Base-by-base conservation (phyloP, 2,329 filamentous ascomycete genomes). In the Trichoderma cornu-damae region DNA sequence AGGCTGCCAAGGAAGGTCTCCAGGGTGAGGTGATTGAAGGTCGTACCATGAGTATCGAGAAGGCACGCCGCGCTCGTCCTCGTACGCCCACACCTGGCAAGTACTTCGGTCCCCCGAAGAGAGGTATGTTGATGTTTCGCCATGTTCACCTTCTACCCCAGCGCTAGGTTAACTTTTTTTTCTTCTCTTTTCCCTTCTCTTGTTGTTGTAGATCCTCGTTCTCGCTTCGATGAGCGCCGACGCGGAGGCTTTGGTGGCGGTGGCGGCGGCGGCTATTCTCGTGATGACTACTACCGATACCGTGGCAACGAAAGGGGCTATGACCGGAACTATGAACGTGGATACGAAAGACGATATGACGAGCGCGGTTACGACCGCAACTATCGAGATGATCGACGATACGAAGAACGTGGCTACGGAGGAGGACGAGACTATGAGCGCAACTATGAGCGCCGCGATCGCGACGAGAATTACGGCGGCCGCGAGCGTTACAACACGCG, bases 41-140 rank as follows among this genome's bases (percentile, higher is more conserved):
- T 61, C 89, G 94, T 67, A 96, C 92, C 61, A 78, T 99, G 68
- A 96, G 92, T 82, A 97, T 99, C 65, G 94, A 99, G 81, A 99
- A 97, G 83, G 94, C 94, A 68, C 91, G 94, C 68, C 91, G 94
- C 74, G 89, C 90, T 71, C 89, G 91, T 65, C 94, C 94, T 67
- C 89, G 94, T 69, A 97, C 93, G 58, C 94, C 94, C 34, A 99
- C 94, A 58, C 94, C 94, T 48, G 94, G 94, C 77, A 97, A 97
- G 79, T 99, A 99, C 82, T 97, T 96, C 70, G 94, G 94, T 52
- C 94, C 94, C 61, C 94, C 94, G 63, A 99, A 99, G 86, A 84
- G 94, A 80, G 92, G 92, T 94, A 78, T 79, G 88, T 77, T 34
- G 40, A 22, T 9, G 28, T 11, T 57, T 63, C 61, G 65, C 60